Evolutionary conservation across 1,284 basidiomycete genomes (phyloP), one percentile per base, ranked within the genome.

Genomic region (Ustanciosporium gigantosporum): DNA sequence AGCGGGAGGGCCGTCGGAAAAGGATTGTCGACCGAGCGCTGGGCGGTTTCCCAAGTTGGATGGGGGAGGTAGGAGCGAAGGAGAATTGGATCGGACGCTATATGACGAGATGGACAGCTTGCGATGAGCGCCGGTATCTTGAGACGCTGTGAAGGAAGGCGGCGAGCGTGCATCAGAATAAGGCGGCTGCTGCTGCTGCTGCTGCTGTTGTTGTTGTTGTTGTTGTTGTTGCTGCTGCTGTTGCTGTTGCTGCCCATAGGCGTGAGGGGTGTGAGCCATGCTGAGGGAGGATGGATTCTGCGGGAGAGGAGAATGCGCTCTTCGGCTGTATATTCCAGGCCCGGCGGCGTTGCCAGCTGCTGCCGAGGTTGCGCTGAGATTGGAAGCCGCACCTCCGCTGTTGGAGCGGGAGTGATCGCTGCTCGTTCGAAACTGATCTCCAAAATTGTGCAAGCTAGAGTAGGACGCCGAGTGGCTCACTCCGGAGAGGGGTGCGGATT

Each of bases 1-100:
- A 17, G 24, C 7, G 13, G 57, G 32, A 3, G 57, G 52, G 5
- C 57, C 64, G 25, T 69, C 66, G 4, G 66, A 69, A 22, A 62
- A 48, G 4, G 58, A 62, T 15, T 62, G 64, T n/a, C 64, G 66
- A 15, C 46, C 47, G 19, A 66, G 59, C 4, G 62, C 31, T 5
- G 66, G 66, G 22, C 66, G 35, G 8, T 17, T 11, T 22, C 9
- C 19, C 11, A 22, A 6, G 20, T 25, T 6, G 23, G 37, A 8
- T 5, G 37, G 23, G 5, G 7, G 23, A 27, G 37, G 8, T 19
- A 25, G 23, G 9, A 37, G 21, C 13, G n/a, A n/a, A 8, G 25
- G 21, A 6, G 36, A 27, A 21, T 40, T 27, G n/a, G 38, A 40
- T 8, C 21, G 22, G 8, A 5, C 14, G 16, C 38, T 27, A 23